Percentiles rank a stretch among this genome's conserved stretches.
These are phyloP conservation scores for Psilocybe azurescens DNA, from an alignment of 768 basidiomycete genomes.

Conservation along the genomic window DNA sequence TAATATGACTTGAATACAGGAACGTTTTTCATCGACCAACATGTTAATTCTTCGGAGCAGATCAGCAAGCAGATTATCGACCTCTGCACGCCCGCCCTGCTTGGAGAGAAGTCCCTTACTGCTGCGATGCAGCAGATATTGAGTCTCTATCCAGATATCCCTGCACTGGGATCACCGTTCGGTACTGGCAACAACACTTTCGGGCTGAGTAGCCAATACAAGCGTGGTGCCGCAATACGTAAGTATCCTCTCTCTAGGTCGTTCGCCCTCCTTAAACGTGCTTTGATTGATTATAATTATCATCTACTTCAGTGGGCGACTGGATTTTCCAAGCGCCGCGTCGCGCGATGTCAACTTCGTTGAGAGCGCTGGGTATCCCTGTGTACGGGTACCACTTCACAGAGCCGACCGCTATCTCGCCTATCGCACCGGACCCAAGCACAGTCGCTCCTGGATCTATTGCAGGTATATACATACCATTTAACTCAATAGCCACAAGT, in stretches of 20 bases:
- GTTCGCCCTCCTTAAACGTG: neutral
- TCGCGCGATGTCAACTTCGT: constrained; percentile 8
- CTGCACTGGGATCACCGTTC: constrained; percentile 47
- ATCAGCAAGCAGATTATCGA: constrained; percentile 29
- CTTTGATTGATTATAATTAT: no score
- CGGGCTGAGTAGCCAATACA: constrained; percentile 33
- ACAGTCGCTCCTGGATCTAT: constrained; percentile 19
- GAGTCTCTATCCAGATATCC: constrained; percentile 42
- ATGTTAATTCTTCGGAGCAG: constrained; percentile 24
- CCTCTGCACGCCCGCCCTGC: constrained; percentile 28
- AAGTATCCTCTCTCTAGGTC: neutral
- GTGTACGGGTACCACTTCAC: constrained; percentile 45
- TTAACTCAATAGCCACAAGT: neutral
- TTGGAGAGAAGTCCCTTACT: constrained; percentile 16
- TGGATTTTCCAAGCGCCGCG: constrained; percentile 20
- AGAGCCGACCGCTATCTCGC: constrained; percentile 24
- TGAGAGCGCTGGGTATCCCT: constrained; percentile 29
- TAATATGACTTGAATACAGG: constrained; percentile 21
- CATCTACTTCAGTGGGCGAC: constrained; percentile 26
- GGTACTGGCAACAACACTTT: constrained; percentile 47
- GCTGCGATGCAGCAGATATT: constrained; percentile 28
- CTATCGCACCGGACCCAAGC: constrained; percentile 14
- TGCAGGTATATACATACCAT: constrained; percentile 28
- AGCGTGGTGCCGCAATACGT: constrained; percentile 33
- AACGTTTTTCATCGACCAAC: constrained; percentile 34